A percentile compares a stretch with the other conserved stretches of the same genome.
These are phyloP conservation scores for Penicillium italicum DNA, from an alignment of 2,329 filamentous ascomycete species.

Conservation along the genomic window DNA sequence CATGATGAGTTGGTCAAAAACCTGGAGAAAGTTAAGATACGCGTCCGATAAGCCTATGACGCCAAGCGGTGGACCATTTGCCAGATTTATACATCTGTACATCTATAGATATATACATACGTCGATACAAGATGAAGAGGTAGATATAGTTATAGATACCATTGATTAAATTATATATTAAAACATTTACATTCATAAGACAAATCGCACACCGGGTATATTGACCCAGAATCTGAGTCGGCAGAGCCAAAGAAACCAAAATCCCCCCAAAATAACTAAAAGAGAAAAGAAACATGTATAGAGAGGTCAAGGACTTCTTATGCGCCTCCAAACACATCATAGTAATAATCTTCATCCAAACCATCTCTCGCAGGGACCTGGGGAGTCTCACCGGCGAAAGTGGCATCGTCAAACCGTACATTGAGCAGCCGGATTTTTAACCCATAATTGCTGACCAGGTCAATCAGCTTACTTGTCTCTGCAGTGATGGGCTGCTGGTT, in stretches of 20 bases:
- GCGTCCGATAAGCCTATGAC: constrained; percentile 21
- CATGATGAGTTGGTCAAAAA: constrained; percentile 27
- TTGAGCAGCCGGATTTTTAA: constrained; percentile 90
- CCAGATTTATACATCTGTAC: background rate
- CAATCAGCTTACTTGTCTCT: constrained; percentile 86
- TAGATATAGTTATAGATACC: background rate
- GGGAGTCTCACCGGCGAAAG: constrained; percentile 65
- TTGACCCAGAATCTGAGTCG: constrained; percentile 4
- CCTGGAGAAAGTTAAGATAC: constrained; percentile 12
- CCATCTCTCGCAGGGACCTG: constrained; percentile 77
- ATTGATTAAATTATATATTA: background rate
- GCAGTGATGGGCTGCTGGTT: constrained; percentile 96
- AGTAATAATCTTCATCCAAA: constrained; percentile 89
- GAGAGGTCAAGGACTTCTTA: constrained; percentile 9
- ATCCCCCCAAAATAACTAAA: background rate
- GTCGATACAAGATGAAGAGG: background rate
- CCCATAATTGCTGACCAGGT: constrained; percentile 82
- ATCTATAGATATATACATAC: no score
- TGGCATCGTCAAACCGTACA: constrained; percentile 78
- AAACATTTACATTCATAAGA: background rate
- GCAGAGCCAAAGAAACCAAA: constrained; percentile 1
- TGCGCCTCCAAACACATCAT: constrained; percentile 61
- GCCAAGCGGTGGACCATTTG: constrained; percentile 8
- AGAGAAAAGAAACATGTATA: background rate
- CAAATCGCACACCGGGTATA: constrained; percentile 12